These are phyloP conservation scores for Apiospora pterosperma DNA, from an alignment of 2,329 filamentous ascomycete species.

Conservation along the genomic window DNA sequence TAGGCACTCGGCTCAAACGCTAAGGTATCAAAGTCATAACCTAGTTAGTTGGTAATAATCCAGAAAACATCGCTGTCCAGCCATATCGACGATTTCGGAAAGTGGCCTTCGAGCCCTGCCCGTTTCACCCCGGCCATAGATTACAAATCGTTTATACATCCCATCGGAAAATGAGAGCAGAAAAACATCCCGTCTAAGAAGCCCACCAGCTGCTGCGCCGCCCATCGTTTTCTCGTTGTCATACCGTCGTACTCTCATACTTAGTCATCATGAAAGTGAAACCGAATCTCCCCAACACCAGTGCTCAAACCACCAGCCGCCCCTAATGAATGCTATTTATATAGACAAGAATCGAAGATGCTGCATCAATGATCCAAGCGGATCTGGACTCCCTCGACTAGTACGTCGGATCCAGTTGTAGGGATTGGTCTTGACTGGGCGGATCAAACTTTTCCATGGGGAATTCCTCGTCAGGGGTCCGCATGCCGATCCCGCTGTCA, in stretches of 20 bases:
- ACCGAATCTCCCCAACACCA: background rate
- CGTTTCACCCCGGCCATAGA: background rate
- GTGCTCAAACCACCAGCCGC: background rate
- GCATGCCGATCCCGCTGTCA: slow-evolving; percentile 72
- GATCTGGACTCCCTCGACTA: background rate
- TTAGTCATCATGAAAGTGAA: background rate
- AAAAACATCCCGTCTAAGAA: background rate
- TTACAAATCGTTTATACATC: slow-evolving; percentile 2
- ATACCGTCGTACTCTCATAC: slow-evolving; percentile 3
- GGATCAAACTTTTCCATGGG: slow-evolving; percentile 2
- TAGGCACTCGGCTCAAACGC: slow-evolving; percentile 1
- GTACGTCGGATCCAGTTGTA: background rate
- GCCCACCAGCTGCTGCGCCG: background rate
- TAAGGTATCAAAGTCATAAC: slow-evolving; percentile 2
- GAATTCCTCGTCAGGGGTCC: slow-evolving; percentile 63
- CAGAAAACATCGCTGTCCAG: background rate
- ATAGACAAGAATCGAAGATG: slow-evolving; percentile 5
- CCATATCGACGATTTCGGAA: background rate
- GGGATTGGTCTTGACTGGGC: background rate
- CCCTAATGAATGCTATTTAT: background rate
- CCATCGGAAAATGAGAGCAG: background rate
- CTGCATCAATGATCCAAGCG: background rate
- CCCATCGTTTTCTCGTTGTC: background rate
- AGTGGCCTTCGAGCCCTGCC: background rate
- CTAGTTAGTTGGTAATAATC: no score